These are phyloP conservation scores for Trichodelitschia bisporula DNA, from an alignment of 495 filamentous ascomycete species.

Conservation along the genomic window DNA sequence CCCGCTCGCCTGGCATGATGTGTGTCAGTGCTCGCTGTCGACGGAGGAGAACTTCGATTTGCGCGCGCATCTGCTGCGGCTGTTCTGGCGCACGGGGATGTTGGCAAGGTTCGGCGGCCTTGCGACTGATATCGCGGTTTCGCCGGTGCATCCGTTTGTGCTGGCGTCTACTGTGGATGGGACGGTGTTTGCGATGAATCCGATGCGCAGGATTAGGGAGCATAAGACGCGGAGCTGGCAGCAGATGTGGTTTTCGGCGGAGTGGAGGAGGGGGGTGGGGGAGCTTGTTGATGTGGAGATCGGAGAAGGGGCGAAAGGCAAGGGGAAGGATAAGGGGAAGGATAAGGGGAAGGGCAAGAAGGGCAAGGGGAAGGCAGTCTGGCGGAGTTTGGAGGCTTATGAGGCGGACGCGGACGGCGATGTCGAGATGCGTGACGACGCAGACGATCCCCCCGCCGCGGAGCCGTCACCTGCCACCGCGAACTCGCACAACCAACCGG, in stretches of 20 bases:
- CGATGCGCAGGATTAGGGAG: conserved; percentile 27
- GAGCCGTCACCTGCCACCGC: too few relatives aligned
- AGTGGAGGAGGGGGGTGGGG: too few relatives aligned
- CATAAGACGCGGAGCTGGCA: conserved; percentile 28
- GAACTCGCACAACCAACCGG: too few relatives aligned
- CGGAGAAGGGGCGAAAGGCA: too few relatives aligned
- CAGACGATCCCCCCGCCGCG: too few relatives aligned
- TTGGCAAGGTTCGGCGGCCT: conserved; percentile 14
- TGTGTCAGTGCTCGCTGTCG: conserved; percentile 25
- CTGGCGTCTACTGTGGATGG: conserved; percentile 32
- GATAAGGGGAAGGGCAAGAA: too few relatives aligned
- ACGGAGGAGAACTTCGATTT: conserved; percentile 34
- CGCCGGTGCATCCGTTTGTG: conserved; percentile 27
- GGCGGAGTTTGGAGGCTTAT: too few relatives aligned
- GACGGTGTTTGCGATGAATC: conserved; percentile 27
- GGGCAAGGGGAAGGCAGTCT: too few relatives aligned
- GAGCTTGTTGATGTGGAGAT: too few relatives aligned
- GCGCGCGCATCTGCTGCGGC: conserved; percentile 25
- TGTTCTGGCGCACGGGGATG: conserved; percentile 27
- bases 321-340: too few relatives aligned
- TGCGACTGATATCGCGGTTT: conserved; percentile 18
- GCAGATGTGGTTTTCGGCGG: conserved; percentile 42
- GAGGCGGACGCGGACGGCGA: too few relatives aligned
- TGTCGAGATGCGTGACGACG: too few relatives aligned
- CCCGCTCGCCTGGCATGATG: conserved; percentile 30